Conservation (phyloP, 2,329 filamentous ascomycete species). For the Claviceps sp. region DNA sequence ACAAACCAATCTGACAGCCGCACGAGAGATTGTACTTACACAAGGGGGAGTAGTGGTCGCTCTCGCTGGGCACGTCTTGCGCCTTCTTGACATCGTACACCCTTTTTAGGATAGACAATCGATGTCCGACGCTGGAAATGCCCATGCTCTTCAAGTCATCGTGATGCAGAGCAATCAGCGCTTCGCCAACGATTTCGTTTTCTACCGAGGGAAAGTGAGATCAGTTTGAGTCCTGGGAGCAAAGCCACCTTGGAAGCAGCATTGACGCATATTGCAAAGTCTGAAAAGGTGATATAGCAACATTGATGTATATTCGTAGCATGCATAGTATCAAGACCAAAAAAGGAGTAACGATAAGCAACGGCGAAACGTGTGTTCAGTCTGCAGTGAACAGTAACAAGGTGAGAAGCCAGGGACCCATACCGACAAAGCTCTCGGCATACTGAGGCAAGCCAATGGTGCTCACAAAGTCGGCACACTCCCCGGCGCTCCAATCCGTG, state of each 20-base stretch:
- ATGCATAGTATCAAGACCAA: no score
- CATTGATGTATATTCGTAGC: no score
- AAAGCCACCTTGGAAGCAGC: no score
- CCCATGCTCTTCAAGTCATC: slow-evolving; percentile 94
- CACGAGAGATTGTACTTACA: slow-evolving; percentile 39
- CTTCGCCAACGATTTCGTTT: slow-evolving; percentile 89
- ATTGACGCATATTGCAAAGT: no score
- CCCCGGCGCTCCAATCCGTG: slow-evolving; percentile 69
- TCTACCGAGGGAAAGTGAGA: slow-evolving; percentile 38
- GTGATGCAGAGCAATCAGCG: slow-evolving; percentile 75
- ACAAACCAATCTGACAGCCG: no score
- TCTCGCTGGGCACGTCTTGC: slow-evolving; percentile 80
- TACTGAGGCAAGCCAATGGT: slow-evolving; percentile 73
- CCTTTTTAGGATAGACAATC: slow-evolving; percentile 85
- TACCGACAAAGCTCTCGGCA: slow-evolving; percentile 71
- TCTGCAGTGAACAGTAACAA: not conserved
- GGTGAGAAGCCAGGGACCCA: slow-evolving; percentile 18
- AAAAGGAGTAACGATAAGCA: no score
- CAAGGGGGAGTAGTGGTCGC: slow-evolving; percentile 83
- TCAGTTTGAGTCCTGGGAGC: not conserved
- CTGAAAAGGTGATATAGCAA: no score
- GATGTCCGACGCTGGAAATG: slow-evolving; percentile 82
- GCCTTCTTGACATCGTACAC: slow-evolving; percentile 95
- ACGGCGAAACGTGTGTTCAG: no score
- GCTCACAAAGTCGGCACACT: slow-evolving; percentile 80